Conservation (phyloP, 2,329 filamentous ascomycete genomes). For the Talaromyces sp. region DNA sequence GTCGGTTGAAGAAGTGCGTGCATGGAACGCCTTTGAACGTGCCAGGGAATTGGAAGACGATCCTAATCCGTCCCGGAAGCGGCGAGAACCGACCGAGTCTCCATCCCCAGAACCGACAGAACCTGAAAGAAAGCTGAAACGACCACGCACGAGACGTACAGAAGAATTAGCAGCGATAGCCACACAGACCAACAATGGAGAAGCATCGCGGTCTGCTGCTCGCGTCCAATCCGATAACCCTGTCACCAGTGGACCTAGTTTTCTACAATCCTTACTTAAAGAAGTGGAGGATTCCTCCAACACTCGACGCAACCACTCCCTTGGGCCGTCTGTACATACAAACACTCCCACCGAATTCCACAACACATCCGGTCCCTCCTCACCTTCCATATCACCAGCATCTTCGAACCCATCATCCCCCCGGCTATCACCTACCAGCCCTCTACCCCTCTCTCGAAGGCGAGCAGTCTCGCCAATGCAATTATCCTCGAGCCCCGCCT, state of each 20-base stretch:
- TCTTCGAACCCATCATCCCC: constrained; percentile 40
- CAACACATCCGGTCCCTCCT: constrained; percentile 35
- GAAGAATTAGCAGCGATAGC: constrained; percentile 47
- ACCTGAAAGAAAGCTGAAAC: constrained; percentile 79
- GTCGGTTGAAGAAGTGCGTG: constrained; percentile 72
- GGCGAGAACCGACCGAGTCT: constrained; percentile 63
- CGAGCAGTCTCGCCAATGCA: constrained; percentile 33
- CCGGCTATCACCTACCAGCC: constrained; percentile 33
- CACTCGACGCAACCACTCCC: constrained; percentile 23
- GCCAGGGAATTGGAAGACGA: constrained; percentile 65
- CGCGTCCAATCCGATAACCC: constrained; percentile 29
- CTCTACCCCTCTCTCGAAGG: constrained; percentile 30
- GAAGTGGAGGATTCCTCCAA: constrained; percentile 66
- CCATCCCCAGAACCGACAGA: constrained; percentile 66
- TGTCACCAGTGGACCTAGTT: constrained; percentile 62
- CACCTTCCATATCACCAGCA: constrained; percentile 37
- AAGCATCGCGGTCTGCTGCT: constrained; percentile 34
- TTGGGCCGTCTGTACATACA: constrained; percentile 27
- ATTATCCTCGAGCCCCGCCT: constrained; percentile 34
- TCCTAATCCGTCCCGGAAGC: constrained; percentile 42
- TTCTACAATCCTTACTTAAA: constrained; percentile 79
- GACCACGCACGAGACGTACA: constrained; percentile 72
- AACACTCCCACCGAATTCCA: constrained; percentile 34
- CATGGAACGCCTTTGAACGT: constrained; percentile 88
- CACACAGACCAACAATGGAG: constrained; percentile 36